Percentiles rank a stretch among this genome's conserved stretches.
phyloP scores from a whole-genome alignment of 331 rosid genomes.

The Acacia concinna region DNA sequence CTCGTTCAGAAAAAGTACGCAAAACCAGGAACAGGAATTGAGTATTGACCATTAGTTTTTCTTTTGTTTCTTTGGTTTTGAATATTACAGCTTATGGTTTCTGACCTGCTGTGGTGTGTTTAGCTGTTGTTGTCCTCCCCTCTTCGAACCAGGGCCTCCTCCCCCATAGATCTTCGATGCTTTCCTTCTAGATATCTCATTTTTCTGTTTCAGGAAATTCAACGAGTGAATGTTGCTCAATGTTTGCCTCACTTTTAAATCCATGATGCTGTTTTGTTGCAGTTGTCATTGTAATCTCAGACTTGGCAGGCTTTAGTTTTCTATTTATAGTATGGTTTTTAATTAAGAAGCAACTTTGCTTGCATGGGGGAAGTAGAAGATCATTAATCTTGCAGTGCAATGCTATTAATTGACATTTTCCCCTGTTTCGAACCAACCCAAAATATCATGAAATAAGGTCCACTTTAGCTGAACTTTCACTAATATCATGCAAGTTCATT shows the following conservation, averaged over 20 bases:
- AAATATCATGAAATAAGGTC: not conserved
- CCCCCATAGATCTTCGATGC: constrained; percentile 47
- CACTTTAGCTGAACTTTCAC: not conserved
- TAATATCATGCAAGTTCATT: not conserved
- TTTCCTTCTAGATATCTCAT: not conserved
- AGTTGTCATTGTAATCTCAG: not conserved
- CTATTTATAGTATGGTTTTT: not conserved
- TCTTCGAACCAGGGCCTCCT: constrained; percentile 63
- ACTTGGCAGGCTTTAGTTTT: not conserved
- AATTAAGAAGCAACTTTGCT: not conserved
- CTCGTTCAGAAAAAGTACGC: not conserved
- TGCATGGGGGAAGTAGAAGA: not conserved
- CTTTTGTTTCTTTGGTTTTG: constrained; percentile 6
- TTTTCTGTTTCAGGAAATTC: constrained; percentile 9
- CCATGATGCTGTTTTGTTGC: not conserved
- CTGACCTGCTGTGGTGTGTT: constrained; percentile 75
- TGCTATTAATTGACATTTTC: not conserved
- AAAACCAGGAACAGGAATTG: not conserved
- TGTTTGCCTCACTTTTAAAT: not conserved
- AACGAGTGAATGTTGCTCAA: not conserved
- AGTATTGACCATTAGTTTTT: not conserved
- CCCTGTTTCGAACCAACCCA: not conserved
- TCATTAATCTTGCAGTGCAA: not conserved
- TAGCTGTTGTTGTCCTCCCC: constrained; percentile 73
- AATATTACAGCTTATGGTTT: constrained; percentile 64